Evolutionary conservation across 768 basidiomycete genomes (phyloP), one percentile per base, ranked within the genome.

Genomic region (Coprinellus micaceus): DNA sequence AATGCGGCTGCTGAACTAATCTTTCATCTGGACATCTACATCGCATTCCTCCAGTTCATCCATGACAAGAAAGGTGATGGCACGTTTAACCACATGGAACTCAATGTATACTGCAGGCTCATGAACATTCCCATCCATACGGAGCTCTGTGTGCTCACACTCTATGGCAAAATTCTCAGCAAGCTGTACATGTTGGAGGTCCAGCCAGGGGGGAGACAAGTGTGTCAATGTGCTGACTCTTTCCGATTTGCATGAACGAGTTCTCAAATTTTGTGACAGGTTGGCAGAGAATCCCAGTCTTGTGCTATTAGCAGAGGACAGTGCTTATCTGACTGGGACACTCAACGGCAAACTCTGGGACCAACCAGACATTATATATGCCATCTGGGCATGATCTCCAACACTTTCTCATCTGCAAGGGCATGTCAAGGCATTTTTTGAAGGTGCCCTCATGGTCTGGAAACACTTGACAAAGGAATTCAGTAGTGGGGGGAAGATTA

Each of bases 41-140:
- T 67, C 19, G 24, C 58, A 1, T 74, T 73, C 60, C 60, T 78
- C 6, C 53, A 58, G 9, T 24, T 51, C 9, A 60, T 71, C n/a
- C 57, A 61, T 0, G 61, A 70, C 59, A 66, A 63, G 40, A 76
- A 78, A 56, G 58, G 55, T 3, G 63, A 58, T 0, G 57, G 55
- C 2, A 37, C n/a, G 0, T 63, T 69, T 28, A 77, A 60, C 13
- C 64, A 78, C 40, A 66, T 78, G 46, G 74, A 78, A 58, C 15
- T 56, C 3, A 76, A 76, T 53, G 17, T 74, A 4, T 54, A 24
- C 7, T 43, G 57, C 13, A 69, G 57, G 2, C 53, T 73, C 1
- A 45, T 64, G 1, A 62, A 67, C 54, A 39, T 57, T 2, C 52
- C 67, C 1, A 73, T 71, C 17, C 53, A 66, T 9, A 67, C 67